These are phyloP conservation scores for Aegilops sharonensis DNA, from an alignment of 176 grass and related monocot species.

Conservation along the genomic window DNA sequence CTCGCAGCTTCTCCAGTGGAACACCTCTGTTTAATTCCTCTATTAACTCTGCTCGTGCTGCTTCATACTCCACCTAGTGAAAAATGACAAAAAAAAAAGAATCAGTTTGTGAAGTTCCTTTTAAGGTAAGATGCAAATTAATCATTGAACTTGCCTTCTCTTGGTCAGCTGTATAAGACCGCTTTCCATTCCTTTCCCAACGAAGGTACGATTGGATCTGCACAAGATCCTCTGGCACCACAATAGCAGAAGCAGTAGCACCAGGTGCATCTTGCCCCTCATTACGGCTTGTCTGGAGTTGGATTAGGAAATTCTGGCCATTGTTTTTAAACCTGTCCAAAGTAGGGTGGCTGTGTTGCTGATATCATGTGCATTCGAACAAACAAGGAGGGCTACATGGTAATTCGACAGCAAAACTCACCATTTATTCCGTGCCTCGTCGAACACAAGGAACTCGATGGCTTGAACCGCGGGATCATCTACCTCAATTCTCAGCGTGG, in stretches of 20 bases:
- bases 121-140: not conserved
- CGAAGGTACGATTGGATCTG: slow-evolving; percentile 95
- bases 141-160: slow-evolving; percentile 62
- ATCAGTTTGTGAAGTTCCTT: slow-evolving; percentile 25
- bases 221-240: slow-evolving; percentile 91
- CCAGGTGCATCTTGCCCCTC: slow-evolving; percentile 38
- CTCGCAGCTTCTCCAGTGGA: slow-evolving; percentile 70
- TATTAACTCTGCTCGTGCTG: slow-evolving; percentile 75
- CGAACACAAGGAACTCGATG: slow-evolving; percentile 86
- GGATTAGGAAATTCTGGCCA: slow-evolving; percentile 85
- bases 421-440: slow-evolving; percentile 84
- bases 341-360: not conserved
- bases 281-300: slow-evolving; percentile 29
- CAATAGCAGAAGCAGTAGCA: slow-evolving; percentile 42
- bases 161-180: slow-evolving; percentile 83
- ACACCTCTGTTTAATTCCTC: slow-evolving; percentile 73
- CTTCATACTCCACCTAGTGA: slow-evolving; percentile 90
- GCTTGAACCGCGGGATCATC: slow-evolving; percentile 75
- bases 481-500: slow-evolving; percentile 68
- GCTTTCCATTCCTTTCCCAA: slow-evolving; percentile 95
- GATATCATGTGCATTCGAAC: slow-evolving; percentile 6
- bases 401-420: slow-evolving; percentile 37
- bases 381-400: not conserved
- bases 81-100: not conserved
- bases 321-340: slow-evolving; percentile 82